Base-by-base conservation (phyloP, 1,284 basidiomycete species). In the Irpex lacteus region DNA sequence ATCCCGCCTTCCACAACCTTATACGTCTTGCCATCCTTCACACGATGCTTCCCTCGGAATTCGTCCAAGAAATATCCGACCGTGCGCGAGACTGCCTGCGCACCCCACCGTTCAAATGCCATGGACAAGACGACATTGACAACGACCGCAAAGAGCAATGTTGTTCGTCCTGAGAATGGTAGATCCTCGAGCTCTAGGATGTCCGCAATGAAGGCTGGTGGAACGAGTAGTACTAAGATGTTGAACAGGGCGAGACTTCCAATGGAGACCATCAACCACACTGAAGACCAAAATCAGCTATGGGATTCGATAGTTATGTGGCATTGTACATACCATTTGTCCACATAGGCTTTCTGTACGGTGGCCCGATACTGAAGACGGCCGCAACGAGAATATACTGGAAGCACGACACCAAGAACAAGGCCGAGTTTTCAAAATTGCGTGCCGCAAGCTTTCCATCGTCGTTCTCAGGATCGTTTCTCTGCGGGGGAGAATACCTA, bases 311-410 rank as follows among this genome's bases (percentile, higher is more conserved):
- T 6, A 5, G 40, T 44, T 44, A 38, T 44, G 11, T 18, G 19
- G n/a, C 19, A 21, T 19, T 21, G 60, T 21, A 74, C 88, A 68
- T 74, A 94, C 95, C 87, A 74, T 99, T 99, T 6, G 96, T 95
- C 85, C 92, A 97, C 82, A 99, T 94, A 13, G 95, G 87, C 76
- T 93, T 91, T 61, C 98, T 88, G 77, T 97, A 99, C 1, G 98
- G 98, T 9, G 96, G 96, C 0, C 98, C 98, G 68, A 98, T 98
- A 74, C 93, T 96, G 80, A 99, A 99, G 0, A 98, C 94, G 0
- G 91, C 96, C 9, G 96, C 97, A 6, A 98, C 94, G 50, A 98
- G 82, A 69, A 99, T 94, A 77, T 99, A 99, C 79, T 99, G 98
- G 87, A 98, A 99, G 67, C 94, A 97, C 2, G 96, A 98, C 59